Evolutionary conservation across 2,329 filamentous ascomycete genomes (phyloP).

Genomic region (Talaromyces sp.): DNA sequence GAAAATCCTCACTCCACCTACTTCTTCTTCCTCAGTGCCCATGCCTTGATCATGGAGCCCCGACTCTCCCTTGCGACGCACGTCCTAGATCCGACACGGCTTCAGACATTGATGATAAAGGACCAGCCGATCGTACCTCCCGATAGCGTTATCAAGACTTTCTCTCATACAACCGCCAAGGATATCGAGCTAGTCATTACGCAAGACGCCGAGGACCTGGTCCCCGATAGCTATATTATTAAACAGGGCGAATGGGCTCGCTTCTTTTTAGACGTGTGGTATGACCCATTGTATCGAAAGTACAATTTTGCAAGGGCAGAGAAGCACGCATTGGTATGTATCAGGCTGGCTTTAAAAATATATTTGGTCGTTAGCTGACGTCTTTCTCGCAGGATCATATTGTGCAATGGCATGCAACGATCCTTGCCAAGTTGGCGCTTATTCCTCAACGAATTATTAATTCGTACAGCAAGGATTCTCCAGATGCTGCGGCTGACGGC

Average conservation of each 20-base stretch:
- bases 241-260: constrained; percentile 83
- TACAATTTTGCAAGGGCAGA: constrained; percentile 98
- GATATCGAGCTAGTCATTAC: constrained; percentile 77
- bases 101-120: constrained; percentile 77
- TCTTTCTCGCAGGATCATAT: constrained; percentile 64
- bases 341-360: background rate
- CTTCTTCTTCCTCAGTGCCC: constrained; percentile 81
- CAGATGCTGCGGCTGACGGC: constrained; percentile 43
- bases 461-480: constrained; percentile 58
- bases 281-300: constrained; percentile 83
- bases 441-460: constrained; percentile 84
- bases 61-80: constrained; percentile 62
- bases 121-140: constrained; percentile 86
- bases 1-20: constrained; percentile 70
- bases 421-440: constrained; percentile 81
- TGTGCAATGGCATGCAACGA: constrained; percentile 93
- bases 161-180: constrained; percentile 69
- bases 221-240: constrained; percentile 71
- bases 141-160: constrained; percentile 95
- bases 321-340: constrained; percentile 71
- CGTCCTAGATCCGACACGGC: constrained; percentile 59
- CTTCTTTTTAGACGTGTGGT: constrained; percentile 93
- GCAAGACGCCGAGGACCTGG: constrained; percentile 77
- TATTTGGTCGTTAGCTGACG: background rate
- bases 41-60: constrained; percentile 85